These are phyloP conservation scores for Eustoma russellianum DNA, from an alignment of 257 asterid genomes.

Conservation along the genomic window DNA sequence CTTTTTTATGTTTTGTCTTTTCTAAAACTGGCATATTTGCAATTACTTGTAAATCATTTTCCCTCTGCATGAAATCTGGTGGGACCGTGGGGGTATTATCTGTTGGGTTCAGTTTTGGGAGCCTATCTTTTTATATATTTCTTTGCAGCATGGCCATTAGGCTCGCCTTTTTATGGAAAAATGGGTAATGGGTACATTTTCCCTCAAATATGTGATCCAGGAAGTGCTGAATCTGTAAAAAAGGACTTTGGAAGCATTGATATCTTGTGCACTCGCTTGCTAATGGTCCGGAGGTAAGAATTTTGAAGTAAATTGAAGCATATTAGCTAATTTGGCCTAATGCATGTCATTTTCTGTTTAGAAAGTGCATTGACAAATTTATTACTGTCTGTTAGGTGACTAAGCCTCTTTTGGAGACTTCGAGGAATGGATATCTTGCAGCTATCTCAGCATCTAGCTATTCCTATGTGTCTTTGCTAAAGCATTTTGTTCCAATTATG, in stretches of 20 bases:
- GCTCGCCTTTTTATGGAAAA: constrained; percentile 9
- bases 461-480: constrained; percentile 64
- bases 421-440: constrained; percentile 86
- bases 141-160: neutral
- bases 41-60: too few relatives aligned
- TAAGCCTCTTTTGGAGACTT: constrained; percentile 74
- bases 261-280: constrained; percentile 89
- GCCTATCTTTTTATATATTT: neutral
- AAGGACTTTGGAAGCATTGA: constrained; percentile 80
- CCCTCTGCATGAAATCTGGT: too few relatives aligned
- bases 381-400: constrained; percentile 42
- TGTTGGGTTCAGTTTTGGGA: neutral
- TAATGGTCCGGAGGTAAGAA: constrained; percentile 82
- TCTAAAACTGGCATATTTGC: too few relatives aligned
- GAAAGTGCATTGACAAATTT: constrained; percentile 9
- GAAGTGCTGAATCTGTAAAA: constrained; percentile 82
- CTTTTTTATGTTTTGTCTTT: too few relatives aligned
- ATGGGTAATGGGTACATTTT: neutral
- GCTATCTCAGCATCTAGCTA: constrained; percentile 93
- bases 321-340: neutral
- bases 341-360: neutral
- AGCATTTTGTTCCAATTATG: constrained; percentile 72
- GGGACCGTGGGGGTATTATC: too few relatives aligned
- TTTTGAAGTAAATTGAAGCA: constrained; percentile 6
- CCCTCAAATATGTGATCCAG: constrained; percentile 19